Conservation (phyloP, 176 grass and related monocot species). For the Aegilops longissima region DNA sequence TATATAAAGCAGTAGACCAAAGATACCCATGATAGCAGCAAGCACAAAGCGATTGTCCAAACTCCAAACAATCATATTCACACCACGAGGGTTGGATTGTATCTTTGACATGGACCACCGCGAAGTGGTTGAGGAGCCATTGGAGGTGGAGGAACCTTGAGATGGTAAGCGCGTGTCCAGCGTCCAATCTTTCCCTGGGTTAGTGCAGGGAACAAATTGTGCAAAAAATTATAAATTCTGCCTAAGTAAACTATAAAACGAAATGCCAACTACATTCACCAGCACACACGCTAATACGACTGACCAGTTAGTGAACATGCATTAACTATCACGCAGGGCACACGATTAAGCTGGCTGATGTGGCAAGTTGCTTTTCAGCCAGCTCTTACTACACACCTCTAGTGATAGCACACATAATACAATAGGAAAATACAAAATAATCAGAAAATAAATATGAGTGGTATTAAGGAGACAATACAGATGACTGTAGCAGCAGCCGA, state of each 20-base stretch:
- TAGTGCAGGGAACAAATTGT: constrained; percentile 24
- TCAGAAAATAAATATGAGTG: neutral
- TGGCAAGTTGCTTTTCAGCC: constrained; percentile 18
- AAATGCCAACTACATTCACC: constrained; percentile 6
- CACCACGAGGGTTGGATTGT: constrained; percentile 93
- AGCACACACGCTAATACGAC: neutral
- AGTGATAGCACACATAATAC: neutral
- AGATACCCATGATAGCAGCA: constrained; percentile 95
- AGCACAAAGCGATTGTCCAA: constrained; percentile 99
- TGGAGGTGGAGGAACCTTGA: constrained; percentile 95
- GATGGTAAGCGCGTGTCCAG: constrained; percentile 98
- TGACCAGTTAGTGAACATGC: constrained; percentile 1
- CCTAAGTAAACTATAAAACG: neutral
- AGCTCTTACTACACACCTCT: neutral
- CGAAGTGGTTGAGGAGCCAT: constrained; percentile 86
- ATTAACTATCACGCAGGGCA: neutral
- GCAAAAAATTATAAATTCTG: neutral
- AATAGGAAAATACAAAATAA: neutral
- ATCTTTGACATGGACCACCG: constrained; percentile 95
- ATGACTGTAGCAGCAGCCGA: neutral
- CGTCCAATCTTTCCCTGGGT: constrained; percentile 88
- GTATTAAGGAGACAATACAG: constrained; percentile 1
- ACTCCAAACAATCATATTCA: constrained; percentile 99
- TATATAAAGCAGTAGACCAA: constrained; percentile 15
- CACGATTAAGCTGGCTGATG: neutral